Evolutionary conservation across 139 green algal genomes (phyloP), one percentile per base, ranked within the genome.

Genomic region (Coelastrella sp.): DNA sequence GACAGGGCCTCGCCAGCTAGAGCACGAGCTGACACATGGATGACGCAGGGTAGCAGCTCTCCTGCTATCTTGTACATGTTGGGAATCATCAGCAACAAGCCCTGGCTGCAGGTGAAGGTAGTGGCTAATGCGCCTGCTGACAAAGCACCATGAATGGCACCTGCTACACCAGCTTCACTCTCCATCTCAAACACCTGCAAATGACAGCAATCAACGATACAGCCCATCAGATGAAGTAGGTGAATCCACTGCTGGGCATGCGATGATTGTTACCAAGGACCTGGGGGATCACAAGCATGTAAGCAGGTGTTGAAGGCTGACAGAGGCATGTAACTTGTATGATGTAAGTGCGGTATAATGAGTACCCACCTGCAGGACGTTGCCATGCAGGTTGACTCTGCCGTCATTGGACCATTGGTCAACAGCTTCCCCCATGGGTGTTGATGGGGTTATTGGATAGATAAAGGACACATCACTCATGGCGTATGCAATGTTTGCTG

Each of bases 21-120:
- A 1, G 90, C 86, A 45, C 90, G 85, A 1, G 90, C 90, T 0
- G 90, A 83, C 38, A 93, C 89, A 63, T 93, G 90, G 51, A 93
- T 79, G 66, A 93, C 90, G 75, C 87, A 91, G 4, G 90, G 90
- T 50, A 91, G 87, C 68, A 92, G 85, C 87, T 93, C 90, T 27
- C 90, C 90, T 1, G 87, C 85, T 2, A 93, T 92, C 87, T 93
- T 93, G 90, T 93, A 93, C 90, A 90, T 90, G 85, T 90, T 91
- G 79, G 90, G 90, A 45, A 93, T 90, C 90, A 93, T 93, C 64
- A 93, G 83, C 85, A 93, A 89, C 85, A 93, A 85, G 74, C 90
- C 90, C 87, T 93, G 90, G 51, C 85, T 91, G 85, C 87, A 92
- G 6, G 90, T 93, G 87, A 93, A 93, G n/a, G 90, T 91, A 43